These are phyloP conservation scores for Aspergillus vadensis DNA, from an alignment of 2,329 filamentous ascomycete species.

Conservation along the genomic window DNA sequence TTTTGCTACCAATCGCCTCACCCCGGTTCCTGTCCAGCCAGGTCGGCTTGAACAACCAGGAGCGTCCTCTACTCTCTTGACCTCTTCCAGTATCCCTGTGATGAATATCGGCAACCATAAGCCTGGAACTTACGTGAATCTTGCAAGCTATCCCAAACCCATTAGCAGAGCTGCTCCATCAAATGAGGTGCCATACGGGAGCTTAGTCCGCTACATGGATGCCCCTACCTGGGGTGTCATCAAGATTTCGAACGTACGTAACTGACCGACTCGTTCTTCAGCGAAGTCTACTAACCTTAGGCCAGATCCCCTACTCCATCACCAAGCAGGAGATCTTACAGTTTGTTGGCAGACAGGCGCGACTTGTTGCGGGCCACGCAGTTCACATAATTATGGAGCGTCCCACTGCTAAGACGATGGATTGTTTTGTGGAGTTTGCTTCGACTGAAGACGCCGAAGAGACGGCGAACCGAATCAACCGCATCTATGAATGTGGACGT, in stretches of 20 bases:
- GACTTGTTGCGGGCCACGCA: slow-evolving; percentile 46
- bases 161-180: slow-evolving; percentile 20
- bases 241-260: slow-evolving; percentile 41
- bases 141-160: slow-evolving; percentile 2
- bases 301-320: slow-evolving; percentile 53
- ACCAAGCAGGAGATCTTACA: slow-evolving; percentile 53
- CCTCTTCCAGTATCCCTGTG: not conserved
- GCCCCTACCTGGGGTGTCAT: slow-evolving; percentile 33
- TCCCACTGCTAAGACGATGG: slow-evolving; percentile 59
- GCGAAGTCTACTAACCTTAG: slow-evolving; percentile 6
- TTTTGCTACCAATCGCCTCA: not conserved
- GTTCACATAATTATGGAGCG: slow-evolving; percentile 62
- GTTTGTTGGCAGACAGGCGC: slow-evolving; percentile 49
- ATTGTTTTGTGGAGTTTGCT: slow-evolving; percentile 54
- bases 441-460: slow-evolving; percentile 41
- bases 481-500: slow-evolving; percentile 37
- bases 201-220: slow-evolving; percentile 21
- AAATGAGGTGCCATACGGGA: slow-evolving; percentile 34
- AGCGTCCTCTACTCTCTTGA: not conserved
- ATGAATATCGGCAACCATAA: not conserved
- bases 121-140: not conserved
- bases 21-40: not conserved
- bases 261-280: not conserved
- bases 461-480: slow-evolving; percentile 41
- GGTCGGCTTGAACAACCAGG: not conserved